Evolutionary conservation across 352 stramenopile species (phyloP).

Genomic region (Globisporangium radiosum): DNA sequence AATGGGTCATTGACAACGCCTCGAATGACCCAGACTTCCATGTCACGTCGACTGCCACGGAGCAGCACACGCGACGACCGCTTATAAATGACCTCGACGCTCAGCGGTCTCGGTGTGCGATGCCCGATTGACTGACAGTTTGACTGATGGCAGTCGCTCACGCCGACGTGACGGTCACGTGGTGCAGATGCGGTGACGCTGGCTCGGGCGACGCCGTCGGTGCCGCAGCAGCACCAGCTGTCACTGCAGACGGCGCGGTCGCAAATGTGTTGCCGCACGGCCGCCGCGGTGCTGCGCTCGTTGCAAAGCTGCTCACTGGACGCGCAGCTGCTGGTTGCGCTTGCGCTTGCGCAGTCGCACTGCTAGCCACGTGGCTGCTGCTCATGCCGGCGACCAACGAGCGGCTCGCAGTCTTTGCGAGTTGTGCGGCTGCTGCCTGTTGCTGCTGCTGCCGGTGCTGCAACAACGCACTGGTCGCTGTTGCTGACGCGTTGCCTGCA

Average conservation of each 20-base stretch:
- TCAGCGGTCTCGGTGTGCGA: not conserved
- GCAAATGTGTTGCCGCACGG: conserved; percentile 46
- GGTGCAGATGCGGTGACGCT: conserved; percentile 45
- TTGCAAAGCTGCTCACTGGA: conserved; percentile 25
- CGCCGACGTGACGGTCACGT: conserved; percentile 63
- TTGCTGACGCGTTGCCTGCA: not conserved
- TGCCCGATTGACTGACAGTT: not conserved
- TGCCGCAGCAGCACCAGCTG: conserved; percentile 25
- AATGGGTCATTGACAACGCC: too few species aligned
- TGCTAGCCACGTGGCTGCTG: too few species aligned
- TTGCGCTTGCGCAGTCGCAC: not conserved
- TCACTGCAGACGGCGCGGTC: conserved; percentile 30
- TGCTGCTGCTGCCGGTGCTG: conserved; percentile 10
- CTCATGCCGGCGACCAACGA: conserved; percentile 4
- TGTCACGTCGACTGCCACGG: too few species aligned
- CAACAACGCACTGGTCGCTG: conserved; percentile 5
- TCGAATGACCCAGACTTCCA: too few species aligned
- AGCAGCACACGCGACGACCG: too few species aligned
- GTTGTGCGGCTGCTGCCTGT: conserved; percentile 2
- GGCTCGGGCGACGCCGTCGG: conserved; percentile 39
- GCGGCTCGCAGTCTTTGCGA: conserved; percentile 9
- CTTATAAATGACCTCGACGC: too few species aligned
- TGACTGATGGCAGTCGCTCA: conserved; percentile 15
- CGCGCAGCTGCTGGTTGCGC: conserved; percentile 3
- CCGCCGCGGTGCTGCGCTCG: conserved; percentile 16